Conservation (phyloP, 176 grass and related monocot genomes). For the Coix lacrymajobi region DNA sequence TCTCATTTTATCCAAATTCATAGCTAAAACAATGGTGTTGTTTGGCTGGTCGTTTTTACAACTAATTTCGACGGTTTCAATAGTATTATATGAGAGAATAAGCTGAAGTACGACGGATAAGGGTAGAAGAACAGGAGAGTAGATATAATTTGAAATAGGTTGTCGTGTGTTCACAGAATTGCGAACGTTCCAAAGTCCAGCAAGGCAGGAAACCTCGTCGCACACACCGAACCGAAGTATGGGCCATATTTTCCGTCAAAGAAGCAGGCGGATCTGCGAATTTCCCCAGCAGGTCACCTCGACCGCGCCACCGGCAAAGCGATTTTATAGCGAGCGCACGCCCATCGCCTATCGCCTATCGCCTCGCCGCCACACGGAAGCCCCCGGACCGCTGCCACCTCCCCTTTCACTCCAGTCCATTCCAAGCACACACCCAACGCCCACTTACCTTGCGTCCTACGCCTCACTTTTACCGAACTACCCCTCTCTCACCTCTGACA, state of each 20-base stretch:
- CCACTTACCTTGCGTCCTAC: conserved; percentile 6
- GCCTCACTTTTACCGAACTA: conserved; percentile 10
- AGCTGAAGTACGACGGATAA: no score
- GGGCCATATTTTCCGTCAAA: background rate
- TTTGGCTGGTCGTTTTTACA: no score
- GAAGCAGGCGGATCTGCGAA: background rate
- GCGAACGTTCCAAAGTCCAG: background rate
- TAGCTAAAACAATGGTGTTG: no score
- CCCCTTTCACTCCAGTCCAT: background rate
- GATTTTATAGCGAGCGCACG: conserved; percentile 22
- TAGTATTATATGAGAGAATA: no score
- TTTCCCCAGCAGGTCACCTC: background rate
- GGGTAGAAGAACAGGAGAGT: no score
- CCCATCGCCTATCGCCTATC: background rate
- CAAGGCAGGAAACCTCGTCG: background rate
- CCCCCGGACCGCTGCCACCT: conserved; percentile 2
- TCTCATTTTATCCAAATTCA: no score
- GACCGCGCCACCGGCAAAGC: background rate
- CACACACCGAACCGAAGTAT: background rate
- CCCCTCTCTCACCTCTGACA: rapidly evolving
- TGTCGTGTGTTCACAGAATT: no score
- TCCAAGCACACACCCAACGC: background rate
- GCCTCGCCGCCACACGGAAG: conserved; percentile 12
- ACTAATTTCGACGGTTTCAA: no score
- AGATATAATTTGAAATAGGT: no score